Conservation (phyloP, 139 green algal species). For the Chlorella sp. region DNA sequence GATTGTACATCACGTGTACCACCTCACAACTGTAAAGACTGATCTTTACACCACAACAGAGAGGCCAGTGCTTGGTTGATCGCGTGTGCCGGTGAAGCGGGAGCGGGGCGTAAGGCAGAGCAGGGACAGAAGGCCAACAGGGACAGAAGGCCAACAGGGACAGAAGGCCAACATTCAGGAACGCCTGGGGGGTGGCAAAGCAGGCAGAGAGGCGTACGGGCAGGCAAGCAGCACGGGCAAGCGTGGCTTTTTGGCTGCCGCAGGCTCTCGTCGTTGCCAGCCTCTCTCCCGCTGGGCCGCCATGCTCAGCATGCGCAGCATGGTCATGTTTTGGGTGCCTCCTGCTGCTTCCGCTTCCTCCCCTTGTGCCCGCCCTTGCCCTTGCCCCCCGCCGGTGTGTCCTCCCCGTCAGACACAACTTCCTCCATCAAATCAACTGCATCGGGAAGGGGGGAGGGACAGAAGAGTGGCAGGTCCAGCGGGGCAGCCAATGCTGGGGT, state of each 20-base stretch:
- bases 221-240: too few relatives aligned
- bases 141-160: too few relatives aligned
- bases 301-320: neutral
- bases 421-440: conserved; percentile 37
- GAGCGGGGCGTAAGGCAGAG: neutral
- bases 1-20: neutral
- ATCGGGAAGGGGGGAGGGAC: neutral
- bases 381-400: neutral
- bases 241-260: too few relatives aligned
- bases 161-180: too few relatives aligned
- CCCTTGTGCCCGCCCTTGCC: neutral
- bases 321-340: neutral
- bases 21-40: neutral
- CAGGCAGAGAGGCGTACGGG: too few relatives aligned
- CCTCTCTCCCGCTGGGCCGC: too few relatives aligned
- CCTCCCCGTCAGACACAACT: conserved; percentile 20
- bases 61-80: neutral
- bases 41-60: neutral
- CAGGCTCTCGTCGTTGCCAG: too few relatives aligned
- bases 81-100: neutral
- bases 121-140: too few relatives aligned
- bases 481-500: neutral
- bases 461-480: too few relatives aligned
- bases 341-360: conserved; percentile 17
- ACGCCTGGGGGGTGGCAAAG: too few relatives aligned